Evolutionary conservation across 2,329 filamentous ascomycete species (phyloP).

Genomic region (Aspergillus ibericus): DNA sequence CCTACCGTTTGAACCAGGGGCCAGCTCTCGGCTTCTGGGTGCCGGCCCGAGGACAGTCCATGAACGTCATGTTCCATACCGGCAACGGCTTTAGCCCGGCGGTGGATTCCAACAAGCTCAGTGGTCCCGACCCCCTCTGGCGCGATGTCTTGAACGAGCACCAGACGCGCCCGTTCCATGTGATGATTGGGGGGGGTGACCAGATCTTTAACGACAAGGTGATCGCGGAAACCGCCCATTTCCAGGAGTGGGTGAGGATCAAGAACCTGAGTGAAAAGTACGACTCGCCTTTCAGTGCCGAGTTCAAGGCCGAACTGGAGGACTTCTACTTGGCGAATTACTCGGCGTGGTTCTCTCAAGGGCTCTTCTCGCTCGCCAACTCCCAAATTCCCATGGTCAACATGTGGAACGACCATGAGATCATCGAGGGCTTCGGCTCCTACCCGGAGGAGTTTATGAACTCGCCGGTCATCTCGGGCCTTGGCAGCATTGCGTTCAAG

Average conservation of each 20-base stretch:
- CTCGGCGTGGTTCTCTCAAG: constrained; percentile 93
- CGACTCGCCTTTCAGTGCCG: constrained; percentile 70
- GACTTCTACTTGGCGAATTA: constrained; percentile 86
- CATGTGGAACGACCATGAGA: constrained; percentile 94
- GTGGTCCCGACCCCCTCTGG: constrained; percentile 94
- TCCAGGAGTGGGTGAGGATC: constrained; percentile 80
- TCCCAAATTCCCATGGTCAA: constrained; percentile 98
- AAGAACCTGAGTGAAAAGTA: constrained; percentile 80
- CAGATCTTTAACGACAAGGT: constrained; percentile 94
- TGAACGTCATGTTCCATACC: constrained; percentile 99
- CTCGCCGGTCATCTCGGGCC: constrained; percentile 81
- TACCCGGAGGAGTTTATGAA: constrained; percentile 92
- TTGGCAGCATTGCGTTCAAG: constrained; percentile 92
- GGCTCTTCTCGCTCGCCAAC: constrained; percentile 86
- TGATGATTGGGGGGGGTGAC: constrained; percentile 96
- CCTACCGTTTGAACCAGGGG: constrained; percentile 92
- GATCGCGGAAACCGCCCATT: constrained; percentile 70
- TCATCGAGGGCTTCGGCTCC: constrained; percentile 88
- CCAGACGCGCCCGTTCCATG: constrained; percentile 89
- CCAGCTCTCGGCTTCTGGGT: constrained; percentile 94
- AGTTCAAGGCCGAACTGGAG: constrained; percentile 87
- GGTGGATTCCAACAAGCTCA: constrained; percentile 76
- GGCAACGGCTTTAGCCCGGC: constrained; percentile 92
- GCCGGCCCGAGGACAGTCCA: constrained; percentile 75
- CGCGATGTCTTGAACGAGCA: constrained; percentile 91